phyloP scores from a whole-genome alignment of 148 eudicot species.

The Cornus kousa region DNA sequence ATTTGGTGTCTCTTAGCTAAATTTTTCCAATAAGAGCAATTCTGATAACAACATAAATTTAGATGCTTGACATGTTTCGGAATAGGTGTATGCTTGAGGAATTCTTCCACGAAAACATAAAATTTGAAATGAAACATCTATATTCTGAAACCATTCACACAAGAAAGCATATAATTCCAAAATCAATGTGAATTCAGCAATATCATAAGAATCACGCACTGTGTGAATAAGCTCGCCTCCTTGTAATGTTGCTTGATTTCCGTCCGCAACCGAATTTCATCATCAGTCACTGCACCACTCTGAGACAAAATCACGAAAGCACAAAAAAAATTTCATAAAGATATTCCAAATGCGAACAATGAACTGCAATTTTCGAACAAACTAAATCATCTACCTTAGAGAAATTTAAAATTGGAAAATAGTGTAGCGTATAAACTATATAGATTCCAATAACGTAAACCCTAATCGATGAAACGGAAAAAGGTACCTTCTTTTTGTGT shows the following conservation, averaged over 20 bases:
- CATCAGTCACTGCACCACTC: conserved; percentile 43
- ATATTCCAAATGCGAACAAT: not conserved
- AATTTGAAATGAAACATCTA: not conserved
- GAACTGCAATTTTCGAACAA: not conserved
- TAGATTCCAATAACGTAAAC: not conserved
- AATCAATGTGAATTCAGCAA: not conserved
- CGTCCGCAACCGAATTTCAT: conserved; percentile 51
- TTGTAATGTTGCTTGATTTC: conserved; percentile 80
- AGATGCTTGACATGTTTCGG: too few species aligned
- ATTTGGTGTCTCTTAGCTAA: not conserved
- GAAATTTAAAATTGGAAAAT: not conserved
- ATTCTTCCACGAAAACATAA: too few species aligned
- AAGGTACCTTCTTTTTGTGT: conserved; percentile 22
- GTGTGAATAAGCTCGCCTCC: conserved; percentile 73
- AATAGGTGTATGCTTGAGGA: too few species aligned
- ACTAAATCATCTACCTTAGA: not conserved
- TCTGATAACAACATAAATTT: not conserved
- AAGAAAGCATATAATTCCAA: not conserved
- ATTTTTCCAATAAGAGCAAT: not conserved
- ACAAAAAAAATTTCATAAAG: not conserved
- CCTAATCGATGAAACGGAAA: not conserved
- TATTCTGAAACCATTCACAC: too few species aligned
- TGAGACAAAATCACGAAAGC: conserved; percentile 19
- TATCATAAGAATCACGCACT: conserved; percentile 45
- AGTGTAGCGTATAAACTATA: not conserved